Evolutionary conservation across 202 grass and related monocot genomes (phyloP).

Genomic region (Setaria viridis): DNA sequence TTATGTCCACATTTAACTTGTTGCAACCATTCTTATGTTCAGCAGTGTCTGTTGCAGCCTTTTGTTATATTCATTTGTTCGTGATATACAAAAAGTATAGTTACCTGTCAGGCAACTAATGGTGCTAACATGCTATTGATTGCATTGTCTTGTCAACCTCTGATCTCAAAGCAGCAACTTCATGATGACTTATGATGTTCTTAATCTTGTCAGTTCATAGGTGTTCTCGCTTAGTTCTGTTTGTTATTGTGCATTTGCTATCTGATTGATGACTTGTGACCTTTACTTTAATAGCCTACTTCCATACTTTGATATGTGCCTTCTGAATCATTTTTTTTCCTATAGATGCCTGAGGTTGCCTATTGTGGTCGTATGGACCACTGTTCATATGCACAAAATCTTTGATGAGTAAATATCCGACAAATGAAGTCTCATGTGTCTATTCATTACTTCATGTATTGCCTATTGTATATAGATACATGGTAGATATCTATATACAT

Average conservation of each 20-base stretch:
- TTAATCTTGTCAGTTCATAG: background rate
- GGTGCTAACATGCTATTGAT: background rate
- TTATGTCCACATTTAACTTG: slow-evolving; percentile 26
- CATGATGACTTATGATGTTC: slow-evolving; percentile 17
- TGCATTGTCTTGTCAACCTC: background rate
- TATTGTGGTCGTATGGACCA: background rate
- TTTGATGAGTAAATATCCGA: background rate
- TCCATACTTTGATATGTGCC: slow-evolving; percentile 15
- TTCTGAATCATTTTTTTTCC: background rate
- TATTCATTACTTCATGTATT: slow-evolving; percentile 10
- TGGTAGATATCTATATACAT: background rate
- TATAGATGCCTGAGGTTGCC: background rate
- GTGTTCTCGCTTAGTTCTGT: slow-evolving; percentile 5
- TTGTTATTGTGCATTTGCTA: background rate
- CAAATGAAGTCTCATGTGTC: background rate
- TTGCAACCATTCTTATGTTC: slow-evolving; percentile 27
- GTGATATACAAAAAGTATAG: background rate
- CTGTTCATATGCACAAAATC: background rate
- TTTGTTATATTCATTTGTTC: slow-evolving; percentile 16
- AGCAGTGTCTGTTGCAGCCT: slow-evolving; percentile 21
- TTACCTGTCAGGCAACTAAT: slow-evolving; percentile 29
- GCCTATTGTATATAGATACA: background rate
- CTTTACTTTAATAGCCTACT: background rate
- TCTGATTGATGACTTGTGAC: background rate
- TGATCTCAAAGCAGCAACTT: background rate